These are phyloP conservation scores for Blastobotrys apis DNA, from an alignment of 1,139 yeast genomes.

Conservation along the genomic window DNA sequence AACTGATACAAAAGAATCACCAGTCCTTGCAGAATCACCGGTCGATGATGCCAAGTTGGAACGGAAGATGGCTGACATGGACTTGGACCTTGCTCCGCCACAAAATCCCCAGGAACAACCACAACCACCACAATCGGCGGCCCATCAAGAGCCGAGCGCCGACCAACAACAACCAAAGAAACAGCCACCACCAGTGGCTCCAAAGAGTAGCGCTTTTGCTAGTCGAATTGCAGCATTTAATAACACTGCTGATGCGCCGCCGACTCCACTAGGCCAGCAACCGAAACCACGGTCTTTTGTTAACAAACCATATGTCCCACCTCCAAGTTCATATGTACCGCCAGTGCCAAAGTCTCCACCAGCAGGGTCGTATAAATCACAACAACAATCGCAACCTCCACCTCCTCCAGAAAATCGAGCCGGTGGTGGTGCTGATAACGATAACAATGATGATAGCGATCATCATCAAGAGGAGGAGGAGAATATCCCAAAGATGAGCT, in stretches of 20 bases:
- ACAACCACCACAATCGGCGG: not conserved
- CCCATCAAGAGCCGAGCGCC: constrained; percentile 7
- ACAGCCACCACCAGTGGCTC: not conserved
- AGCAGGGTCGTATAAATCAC: too few species aligned
- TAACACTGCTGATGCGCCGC: constrained; percentile 37
- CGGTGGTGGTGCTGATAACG: not conserved
- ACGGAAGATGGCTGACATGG: not conserved
- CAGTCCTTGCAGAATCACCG: too few species aligned
- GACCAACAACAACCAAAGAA: not conserved
- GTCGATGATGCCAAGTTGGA: too few species aligned
- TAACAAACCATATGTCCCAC: constrained; percentile 40
- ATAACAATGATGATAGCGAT: constrained; percentile 11
- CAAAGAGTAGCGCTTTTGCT: constrained; percentile 33
- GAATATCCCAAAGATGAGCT: constrained; percentile 66
- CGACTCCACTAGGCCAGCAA: constrained; percentile 38
- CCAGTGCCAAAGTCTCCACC: constrained; percentile 18
- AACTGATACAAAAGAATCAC: too few species aligned
- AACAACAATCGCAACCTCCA: constrained; percentile 17
- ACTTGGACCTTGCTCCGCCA: constrained; percentile 4
- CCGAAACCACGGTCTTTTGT: constrained; percentile 37
- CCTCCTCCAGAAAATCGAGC: constrained; percentile 16
- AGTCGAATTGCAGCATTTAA: constrained; percentile 46
- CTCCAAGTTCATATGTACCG: constrained; percentile 42
- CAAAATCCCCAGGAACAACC: not conserved
- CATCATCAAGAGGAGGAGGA: constrained; percentile 38